Base-by-base conservation (phyloP, 805 yeast species). In the Yamadazyma sp. region DNA sequence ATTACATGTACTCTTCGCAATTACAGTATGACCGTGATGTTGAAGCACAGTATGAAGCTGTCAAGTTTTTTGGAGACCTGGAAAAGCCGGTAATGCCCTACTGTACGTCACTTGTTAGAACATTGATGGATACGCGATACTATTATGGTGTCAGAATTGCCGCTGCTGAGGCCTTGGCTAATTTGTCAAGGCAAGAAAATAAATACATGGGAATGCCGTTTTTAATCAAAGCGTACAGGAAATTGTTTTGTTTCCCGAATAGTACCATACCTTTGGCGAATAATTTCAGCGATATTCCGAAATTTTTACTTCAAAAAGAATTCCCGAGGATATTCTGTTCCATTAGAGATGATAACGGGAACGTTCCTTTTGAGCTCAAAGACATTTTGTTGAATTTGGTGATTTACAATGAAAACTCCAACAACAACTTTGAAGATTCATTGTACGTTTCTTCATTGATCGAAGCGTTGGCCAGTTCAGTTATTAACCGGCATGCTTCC, bases 11-110 rank as follows among this genome's bases (percentile, higher is more conserved):
- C 56, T 85, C 88, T 1, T 86, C 98, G 0, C 99, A 93, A 54
- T 64, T 93, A 20, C 93, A 86, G 49, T 95, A 89, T 55, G 99
- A 93, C 60, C 67, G 96, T 45, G 99, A 93, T 54, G 95, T 93
- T 13, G 96, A 89, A 44, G 99, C 99, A 0, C 99, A 93, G 53
- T 62, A 79, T 28, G 96, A 88, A 37, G 88, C 96, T 7, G 75
- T 90, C 11, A 64, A 71, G 34, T 86, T 75, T 57, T 91, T 87
- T 59, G 80, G 84, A 6, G 76, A 71, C 14, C 60, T 71, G 8
- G 71, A 71, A 35, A 73, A 77, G 38, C 85, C 89, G 0, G 71
- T 75, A 2, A 47, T 70, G 0, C 67, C 84, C 4, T 84, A 88
- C 54, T 86, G 95, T 6, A 80, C 95, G 0, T 75, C 85, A 14